These are phyloP conservation scores for Dillenia turbinata DNA, from an alignment of 164 flowering plant species.

Conservation along the genomic window DNA sequence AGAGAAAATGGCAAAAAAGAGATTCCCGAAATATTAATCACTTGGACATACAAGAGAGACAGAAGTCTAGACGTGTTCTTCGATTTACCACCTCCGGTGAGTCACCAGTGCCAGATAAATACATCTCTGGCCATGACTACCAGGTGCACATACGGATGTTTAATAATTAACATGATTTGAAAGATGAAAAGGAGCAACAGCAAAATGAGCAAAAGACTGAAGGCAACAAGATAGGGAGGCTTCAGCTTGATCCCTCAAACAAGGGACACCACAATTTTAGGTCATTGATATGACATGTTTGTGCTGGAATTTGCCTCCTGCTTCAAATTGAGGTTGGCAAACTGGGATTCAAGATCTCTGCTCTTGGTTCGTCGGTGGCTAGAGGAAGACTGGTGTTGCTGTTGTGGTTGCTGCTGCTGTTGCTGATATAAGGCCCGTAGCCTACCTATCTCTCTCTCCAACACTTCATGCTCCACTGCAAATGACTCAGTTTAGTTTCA, in stretches of 20 bases:
- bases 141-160: constrained; percentile 42
- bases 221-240: neutral
- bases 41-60: constrained; percentile 3
- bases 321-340: constrained; percentile 69
- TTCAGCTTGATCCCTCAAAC: neutral
- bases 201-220: neutral
- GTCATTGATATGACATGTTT: neutral
- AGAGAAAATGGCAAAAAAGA: neutral
- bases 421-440: constrained; percentile 51
- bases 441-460: constrained; percentile 88
- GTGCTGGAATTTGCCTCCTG: constrained; percentile 46
- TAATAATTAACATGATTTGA: constrained; percentile 6
- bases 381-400: constrained; percentile 38
- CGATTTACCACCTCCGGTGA: constrained; percentile 50
- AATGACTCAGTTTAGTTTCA: too few species aligned
- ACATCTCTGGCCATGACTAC: constrained; percentile 26
- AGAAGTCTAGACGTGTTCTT: constrained; percentile 9
- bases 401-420: constrained; percentile 29
- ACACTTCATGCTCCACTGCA: constrained; percentile 90
- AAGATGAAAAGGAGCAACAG: neutral
- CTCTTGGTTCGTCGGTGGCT: constrained; percentile 62
- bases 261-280: neutral
- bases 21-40: constrained; percentile 10
- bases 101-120: constrained; percentile 21
- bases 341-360: constrained; percentile 76